Percentiles rank a stretch among this genome's conserved stretches.
phyloP scores from a whole-genome alignment of 108 stramenopile genomes.

The Conticribra guillardii region DNA sequence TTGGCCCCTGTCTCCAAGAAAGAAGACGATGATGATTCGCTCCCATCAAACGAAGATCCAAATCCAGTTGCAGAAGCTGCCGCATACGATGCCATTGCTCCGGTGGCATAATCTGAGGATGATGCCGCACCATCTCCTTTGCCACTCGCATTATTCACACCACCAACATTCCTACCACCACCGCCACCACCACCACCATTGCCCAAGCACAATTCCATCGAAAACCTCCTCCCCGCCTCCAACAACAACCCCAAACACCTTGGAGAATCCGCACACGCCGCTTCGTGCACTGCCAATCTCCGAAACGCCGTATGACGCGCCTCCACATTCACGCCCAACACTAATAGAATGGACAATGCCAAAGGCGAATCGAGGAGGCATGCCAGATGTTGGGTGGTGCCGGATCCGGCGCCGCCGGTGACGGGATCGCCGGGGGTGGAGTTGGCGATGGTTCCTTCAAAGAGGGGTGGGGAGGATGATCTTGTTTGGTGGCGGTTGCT shows the following conservation, averaged over 20 bases:
- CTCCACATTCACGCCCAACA: conserved; percentile 75
- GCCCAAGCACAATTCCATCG: conserved; percentile 27
- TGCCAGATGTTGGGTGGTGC: conserved; percentile 82
- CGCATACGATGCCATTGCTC: not conserved
- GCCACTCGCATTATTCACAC: not conserved
- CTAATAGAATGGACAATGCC: conserved; percentile 70
- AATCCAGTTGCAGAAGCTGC: conserved; percentile 4
- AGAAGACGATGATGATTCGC: not conserved
- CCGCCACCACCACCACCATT: not conserved
- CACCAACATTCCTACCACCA: not conserved
- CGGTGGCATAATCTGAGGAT: not conserved
- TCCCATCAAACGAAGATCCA: not conserved
- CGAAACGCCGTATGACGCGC: conserved; percentile 86
- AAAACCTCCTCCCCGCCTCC: conserved; percentile 58
- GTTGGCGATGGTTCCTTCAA: conserved; percentile 81
- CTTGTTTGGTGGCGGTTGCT: not conserved
- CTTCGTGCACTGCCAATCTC: conserved; percentile 80
- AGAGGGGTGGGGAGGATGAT: conserved; percentile 53
- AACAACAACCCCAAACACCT: conserved; percentile 76
- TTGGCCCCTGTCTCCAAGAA: not conserved
- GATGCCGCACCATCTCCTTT: not conserved
- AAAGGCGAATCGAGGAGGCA: conserved; percentile 83
- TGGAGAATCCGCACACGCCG: conserved; percentile 80
- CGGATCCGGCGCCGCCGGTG: conserved; percentile 52
- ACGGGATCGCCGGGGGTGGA: conserved; percentile 67